Conservation (phyloP, 495 filamentous ascomycete genomes). For the Bryoglossum gracile region DNA sequence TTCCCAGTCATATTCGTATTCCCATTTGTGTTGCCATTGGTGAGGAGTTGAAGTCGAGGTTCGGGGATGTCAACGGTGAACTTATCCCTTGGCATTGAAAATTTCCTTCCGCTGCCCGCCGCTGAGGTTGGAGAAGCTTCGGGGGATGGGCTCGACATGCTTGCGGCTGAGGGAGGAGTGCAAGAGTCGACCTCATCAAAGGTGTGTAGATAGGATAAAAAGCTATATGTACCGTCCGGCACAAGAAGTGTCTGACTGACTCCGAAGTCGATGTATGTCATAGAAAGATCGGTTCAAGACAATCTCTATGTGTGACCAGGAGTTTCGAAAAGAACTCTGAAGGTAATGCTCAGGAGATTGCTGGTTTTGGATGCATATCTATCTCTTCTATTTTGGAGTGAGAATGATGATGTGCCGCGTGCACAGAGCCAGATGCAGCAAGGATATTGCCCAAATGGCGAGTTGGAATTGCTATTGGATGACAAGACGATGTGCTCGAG, state of each 20-base stretch:
- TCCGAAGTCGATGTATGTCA: background rate
- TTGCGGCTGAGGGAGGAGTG: conserved; percentile 3
- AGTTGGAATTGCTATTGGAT: conserved; percentile 11
- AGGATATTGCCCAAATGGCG: conserved; percentile 1
- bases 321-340: conserved; percentile 1
- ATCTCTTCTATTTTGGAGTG: conserved; percentile 19
- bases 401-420: conserved; percentile 20
- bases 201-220: conserved; percentile 6
- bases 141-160: conserved; percentile 22
- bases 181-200: conserved; percentile 12
- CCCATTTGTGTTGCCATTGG: conserved; percentile 13
- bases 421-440: conserved; percentile 8
- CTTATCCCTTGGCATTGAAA: conserved; percentile 22
- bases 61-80: conserved; percentile 23
- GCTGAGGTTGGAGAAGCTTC: conserved; percentile 21
- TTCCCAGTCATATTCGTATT: conserved; percentile 9
- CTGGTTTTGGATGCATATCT: background rate
- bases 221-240: too few species aligned
- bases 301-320: conserved; percentile 1
- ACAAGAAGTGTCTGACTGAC: too few species aligned
- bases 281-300: background rate
- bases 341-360: background rate
- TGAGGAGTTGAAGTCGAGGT: conserved; percentile 10
- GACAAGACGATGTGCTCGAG: conserved; percentile 23
- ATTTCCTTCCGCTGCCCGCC: conserved; percentile 12